These are phyloP conservation scores for Globisporangium paroecandrum DNA, from an alignment of 352 stramenopile genomes.

Conservation along the genomic window DNA sequence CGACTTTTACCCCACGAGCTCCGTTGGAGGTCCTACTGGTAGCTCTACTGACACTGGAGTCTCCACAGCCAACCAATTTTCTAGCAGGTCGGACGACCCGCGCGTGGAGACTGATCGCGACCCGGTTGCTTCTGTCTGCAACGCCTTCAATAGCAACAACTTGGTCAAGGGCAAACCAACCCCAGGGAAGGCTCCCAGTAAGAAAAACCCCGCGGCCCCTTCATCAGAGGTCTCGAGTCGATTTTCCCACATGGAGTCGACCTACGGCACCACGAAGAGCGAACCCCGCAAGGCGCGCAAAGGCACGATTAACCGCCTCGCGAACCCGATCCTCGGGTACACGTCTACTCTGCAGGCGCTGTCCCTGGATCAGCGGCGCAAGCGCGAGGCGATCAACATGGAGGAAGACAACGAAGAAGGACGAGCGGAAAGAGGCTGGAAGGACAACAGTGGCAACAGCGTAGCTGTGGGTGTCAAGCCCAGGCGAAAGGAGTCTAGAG, in stretches of 20 bases:
- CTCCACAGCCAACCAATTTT: background rate
- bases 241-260: conserved; percentile 55
- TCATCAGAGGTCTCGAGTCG: conserved; percentile 19
- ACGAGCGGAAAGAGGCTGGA: background rate
- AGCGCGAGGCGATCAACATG: conserved; percentile 35
- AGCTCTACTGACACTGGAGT: too few species aligned
- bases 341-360: conserved; percentile 65
- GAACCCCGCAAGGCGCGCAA: conserved; percentile 48
- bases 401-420: background rate
- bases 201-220: background rate
- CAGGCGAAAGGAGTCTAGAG: conserved; percentile 1
- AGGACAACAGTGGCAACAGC: background rate
- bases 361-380: conserved; percentile 46
- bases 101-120: conserved; percentile 8
- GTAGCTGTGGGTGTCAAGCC: background rate
- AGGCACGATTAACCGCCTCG: conserved; percentile 55
- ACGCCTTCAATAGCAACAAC: background rate
- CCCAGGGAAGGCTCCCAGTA: background rate
- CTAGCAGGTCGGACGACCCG: background rate
- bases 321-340: conserved; percentile 68
- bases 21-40: conserved; percentile 2
- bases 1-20: conserved; percentile 29
- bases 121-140: background rate
- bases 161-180: background rate
- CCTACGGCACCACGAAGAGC: conserved; percentile 50